Evolutionary conservation across 441 rosid genomes (phyloP), one percentile per base, ranked within the genome.

Genomic region (Breynia disticha): DNA sequence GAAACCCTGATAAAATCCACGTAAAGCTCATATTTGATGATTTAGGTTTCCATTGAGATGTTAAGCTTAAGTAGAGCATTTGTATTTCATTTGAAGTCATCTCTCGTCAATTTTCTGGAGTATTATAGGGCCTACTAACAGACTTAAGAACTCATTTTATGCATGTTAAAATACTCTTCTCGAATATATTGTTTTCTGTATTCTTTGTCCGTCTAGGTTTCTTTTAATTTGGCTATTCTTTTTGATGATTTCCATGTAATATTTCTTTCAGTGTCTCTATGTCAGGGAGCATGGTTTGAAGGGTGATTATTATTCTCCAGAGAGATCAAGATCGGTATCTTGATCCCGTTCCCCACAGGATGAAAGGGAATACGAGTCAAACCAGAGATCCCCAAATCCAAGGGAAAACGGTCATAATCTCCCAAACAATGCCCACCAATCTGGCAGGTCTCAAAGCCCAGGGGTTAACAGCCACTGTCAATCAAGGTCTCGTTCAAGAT

Each of bases 291-390:
- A 0, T 28, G 64, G 62, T 38, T 63, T 52, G 54, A 78, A 68
- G 65, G 87, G 73, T 58, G 74, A 60, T 58, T 63, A 75, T 68
- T 68, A 1, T 19, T 82, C 84, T 61, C 79, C 80, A 19, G 57
- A 59, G 64, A 78, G 67, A 59, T 68, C 87, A 43, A 76, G 78
- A 76, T 82, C 89, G 19, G 48, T 79, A 48, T 77, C 94, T 8
- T 63, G 18, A 59, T 87, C 96, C 14, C 76, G 20, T 64, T 76
- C 77, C 17, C 89, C 83, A 22, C 75, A 1, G 18, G 81, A 72
- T 47, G 80, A 68, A 45, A 70, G 57, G 75, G 62, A 63, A 39
- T 56, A 57, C 75, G 67, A 60, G 70, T 73, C 74, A 10, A 73
- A 56, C 52, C 60, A 59, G 54, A 64, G 70, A 69, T 77, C 78